A percentile compares a stretch with the other conserved stretches of the same genome.
These are phyloP conservation scores for Gentiana straminea DNA, from an alignment of 257 asterid genomes.

Conservation along the genomic window DNA sequence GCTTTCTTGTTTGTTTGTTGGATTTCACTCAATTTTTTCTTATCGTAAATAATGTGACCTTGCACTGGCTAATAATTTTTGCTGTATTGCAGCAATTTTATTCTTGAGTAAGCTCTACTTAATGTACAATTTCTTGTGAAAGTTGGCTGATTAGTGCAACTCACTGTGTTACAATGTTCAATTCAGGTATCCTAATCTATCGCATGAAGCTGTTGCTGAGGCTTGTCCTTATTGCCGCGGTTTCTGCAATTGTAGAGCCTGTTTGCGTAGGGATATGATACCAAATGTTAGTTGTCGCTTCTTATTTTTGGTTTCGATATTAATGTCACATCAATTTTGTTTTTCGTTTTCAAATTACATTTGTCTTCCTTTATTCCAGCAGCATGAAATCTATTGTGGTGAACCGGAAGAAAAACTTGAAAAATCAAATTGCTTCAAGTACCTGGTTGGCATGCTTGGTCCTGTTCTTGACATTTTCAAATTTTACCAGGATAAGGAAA, in stretches of 20 bases:
- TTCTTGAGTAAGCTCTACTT: too few relatives aligned
- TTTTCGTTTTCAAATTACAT: background rate
- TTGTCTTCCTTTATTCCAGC: conserved; percentile 17
- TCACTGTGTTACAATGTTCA: conserved; percentile 2
- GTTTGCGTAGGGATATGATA: conserved; percentile 25
- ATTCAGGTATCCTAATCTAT: conserved; percentile 50
- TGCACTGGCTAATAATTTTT: too few relatives aligned
- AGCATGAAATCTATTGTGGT: conserved; percentile 28
- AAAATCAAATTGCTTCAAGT: conserved; percentile 16
- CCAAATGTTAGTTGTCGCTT: conserved; percentile 20
- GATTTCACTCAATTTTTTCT: too few relatives aligned
- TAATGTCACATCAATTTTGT: background rate
- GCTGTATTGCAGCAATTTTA: too few relatives aligned
- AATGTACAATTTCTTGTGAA: too few relatives aligned
- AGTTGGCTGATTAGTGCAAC: conserved; percentile 1
- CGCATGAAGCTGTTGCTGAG: conserved; percentile 29
- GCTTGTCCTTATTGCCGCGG: conserved; percentile 46
- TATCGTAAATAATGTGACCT: too few relatives aligned
- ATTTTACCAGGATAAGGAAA: conserved; percentile 33
- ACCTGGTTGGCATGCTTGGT: conserved; percentile 24
- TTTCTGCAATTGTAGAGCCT: conserved; percentile 58
- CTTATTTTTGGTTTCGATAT: too few relatives aligned
- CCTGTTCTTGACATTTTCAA: conserved; percentile 30
- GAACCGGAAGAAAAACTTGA: conserved; percentile 15
- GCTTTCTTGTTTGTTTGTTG: too few relatives aligned